These are phyloP conservation scores for Candida silvicultrix DNA, from an alignment of 805 yeast species.

Conservation along the genomic window DNA sequence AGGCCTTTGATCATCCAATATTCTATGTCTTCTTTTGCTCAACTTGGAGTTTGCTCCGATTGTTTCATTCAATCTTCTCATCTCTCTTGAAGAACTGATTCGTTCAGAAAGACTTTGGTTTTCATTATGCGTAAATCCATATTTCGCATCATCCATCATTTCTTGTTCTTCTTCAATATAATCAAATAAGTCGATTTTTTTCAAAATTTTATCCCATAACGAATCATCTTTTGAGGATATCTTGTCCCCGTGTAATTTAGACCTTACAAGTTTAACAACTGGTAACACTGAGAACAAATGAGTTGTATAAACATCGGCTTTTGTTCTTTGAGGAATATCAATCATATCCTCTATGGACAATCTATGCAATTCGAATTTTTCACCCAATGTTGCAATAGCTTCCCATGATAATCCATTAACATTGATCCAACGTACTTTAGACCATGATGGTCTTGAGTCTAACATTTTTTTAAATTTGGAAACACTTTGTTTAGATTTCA, in stretches of 20 bases:
- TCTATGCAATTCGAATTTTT: conserved; percentile 41
- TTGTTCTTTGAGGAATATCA: conserved; percentile 56
- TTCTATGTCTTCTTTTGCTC: conserved; percentile 10
- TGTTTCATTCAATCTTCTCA: conserved; percentile 29
- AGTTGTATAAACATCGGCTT: conserved; percentile 44
- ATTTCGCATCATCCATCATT: neutral
- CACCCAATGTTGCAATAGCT: conserved; percentile 41
- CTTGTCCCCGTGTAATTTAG: conserved; percentile 11
- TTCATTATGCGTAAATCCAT: neutral
- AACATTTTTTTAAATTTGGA: conserved; percentile 26
- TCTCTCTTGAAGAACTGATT: conserved; percentile 18
- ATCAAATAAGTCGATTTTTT: conserved; percentile 7
- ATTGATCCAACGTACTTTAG: conserved; percentile 49
- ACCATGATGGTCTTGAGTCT: conserved; percentile 37
- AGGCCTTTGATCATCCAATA: conserved; percentile 38
- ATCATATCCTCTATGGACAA: conserved; percentile 57
- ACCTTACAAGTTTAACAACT: conserved; percentile 36
- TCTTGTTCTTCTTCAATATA: neutral
- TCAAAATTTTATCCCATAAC: conserved; percentile 6
- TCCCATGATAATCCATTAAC: conserved; percentile 61
- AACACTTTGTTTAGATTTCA: conserved; percentile 11
- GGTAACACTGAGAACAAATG: conserved; percentile 53
- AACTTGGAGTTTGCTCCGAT: conserved; percentile 9
- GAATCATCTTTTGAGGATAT: neutral
- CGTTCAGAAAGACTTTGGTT: conserved; percentile 9